These are phyloP conservation scores for Chlorencoelia australis DNA, from an alignment of 2,329 filamentous ascomycete genomes.

Conservation along the genomic window DNA sequence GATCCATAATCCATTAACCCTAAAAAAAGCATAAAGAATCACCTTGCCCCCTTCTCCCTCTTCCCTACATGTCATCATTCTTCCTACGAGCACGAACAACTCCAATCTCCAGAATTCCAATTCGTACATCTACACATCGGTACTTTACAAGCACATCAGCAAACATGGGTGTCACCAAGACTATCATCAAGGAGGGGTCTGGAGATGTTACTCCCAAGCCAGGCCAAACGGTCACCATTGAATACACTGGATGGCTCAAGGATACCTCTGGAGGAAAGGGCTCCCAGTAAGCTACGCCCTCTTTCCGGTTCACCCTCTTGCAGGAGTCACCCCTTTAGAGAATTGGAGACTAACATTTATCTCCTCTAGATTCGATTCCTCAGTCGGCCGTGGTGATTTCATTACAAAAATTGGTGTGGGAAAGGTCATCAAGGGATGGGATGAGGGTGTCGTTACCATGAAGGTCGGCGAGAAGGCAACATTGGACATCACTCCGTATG, in stretches of 20 bases:
- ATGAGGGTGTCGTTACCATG: slow-evolving; percentile 79
- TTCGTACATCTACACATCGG: slow-evolving; percentile 8
- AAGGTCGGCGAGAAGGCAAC: slow-evolving; percentile 82
- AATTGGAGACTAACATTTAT: slow-evolving; percentile 3
- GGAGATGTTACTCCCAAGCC: slow-evolving; percentile 43
- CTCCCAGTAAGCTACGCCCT: slow-evolving; percentile 46
- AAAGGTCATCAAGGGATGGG: slow-evolving; percentile 82
- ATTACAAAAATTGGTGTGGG: slow-evolving; percentile 70
- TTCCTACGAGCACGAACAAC: slow-evolving; percentile 3
- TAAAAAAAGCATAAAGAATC: slow-evolving; percentile 8
- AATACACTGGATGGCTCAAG: slow-evolving; percentile 85
- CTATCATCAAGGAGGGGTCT: slow-evolving; percentile 49
- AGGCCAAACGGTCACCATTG: slow-evolving; percentile 71
- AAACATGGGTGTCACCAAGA: slow-evolving; percentile 66
- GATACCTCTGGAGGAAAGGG: slow-evolving; percentile 60
- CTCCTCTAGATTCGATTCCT: slow-evolving; percentile 71
- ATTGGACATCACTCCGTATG: slow-evolving; percentile 70
- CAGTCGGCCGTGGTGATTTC: slow-evolving; percentile 67
- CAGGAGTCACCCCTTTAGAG: not conserved
- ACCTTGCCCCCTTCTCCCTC: not conserved
- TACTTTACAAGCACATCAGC: slow-evolving; percentile 22
- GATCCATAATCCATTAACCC: too few species aligned
- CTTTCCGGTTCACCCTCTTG: slow-evolving; percentile 1
- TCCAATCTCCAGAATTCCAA: slow-evolving; percentile 4
- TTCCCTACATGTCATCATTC: slow-evolving; percentile 9